Evolutionary conservation across 2,329 filamentous ascomycete species (phyloP).

Genomic region (Metarhizium album): DNA sequence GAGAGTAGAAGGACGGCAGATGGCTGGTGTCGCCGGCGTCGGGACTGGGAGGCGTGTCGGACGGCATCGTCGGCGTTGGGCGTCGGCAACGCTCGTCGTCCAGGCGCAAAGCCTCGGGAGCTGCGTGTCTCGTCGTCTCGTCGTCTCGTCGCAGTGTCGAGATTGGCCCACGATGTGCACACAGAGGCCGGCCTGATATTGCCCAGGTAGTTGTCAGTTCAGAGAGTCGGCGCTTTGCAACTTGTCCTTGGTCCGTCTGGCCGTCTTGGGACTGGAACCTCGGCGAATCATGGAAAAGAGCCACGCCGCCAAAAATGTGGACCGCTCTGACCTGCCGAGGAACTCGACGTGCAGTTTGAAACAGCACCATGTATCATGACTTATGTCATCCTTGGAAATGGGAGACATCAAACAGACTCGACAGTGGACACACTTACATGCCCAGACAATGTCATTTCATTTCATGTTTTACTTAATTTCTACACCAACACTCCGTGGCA

Average conservation of each 20-base stretch:
- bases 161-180: not conserved
- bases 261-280: no score
- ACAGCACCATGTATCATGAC: not conserved
- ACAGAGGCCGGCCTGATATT: no score
- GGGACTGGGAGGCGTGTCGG: conserved; percentile 3
- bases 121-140: not conserved
- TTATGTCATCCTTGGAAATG: not conserved
- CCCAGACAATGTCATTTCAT: no score
- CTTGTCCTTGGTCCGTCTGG: no score
- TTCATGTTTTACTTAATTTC: no score
- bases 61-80: conserved; percentile 1
- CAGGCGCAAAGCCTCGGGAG: not conserved
- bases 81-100: not conserved
- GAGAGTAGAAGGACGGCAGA: conserved; percentile 38
- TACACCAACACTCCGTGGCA: no score
- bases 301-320: not conserved
- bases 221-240: conserved; percentile 1
- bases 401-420: no score
- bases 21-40: conserved; percentile 18
- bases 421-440: no score
- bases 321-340: not conserved
- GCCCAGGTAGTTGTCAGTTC: no score
- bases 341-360: no score
- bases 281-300: no score
- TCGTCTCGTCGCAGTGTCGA: not conserved